Percentiles rank a stretch among this genome's conserved stretches.
These are phyloP conservation scores for Xylaria arbuscula DNA, from an alignment of 2,329 filamentous ascomycete species.

Conservation along the genomic window DNA sequence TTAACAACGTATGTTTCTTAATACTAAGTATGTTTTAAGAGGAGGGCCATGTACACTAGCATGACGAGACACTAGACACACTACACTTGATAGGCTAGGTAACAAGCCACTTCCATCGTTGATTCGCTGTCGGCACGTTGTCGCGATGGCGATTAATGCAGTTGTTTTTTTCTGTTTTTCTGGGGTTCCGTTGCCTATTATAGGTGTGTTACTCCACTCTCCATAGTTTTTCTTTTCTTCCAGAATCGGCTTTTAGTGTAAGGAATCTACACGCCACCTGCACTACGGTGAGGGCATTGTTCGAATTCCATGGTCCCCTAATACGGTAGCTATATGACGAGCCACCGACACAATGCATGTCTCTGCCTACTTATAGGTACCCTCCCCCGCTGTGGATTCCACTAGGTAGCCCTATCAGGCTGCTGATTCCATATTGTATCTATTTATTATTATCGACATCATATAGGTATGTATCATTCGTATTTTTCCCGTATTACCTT, in stretches of 20 bases:
- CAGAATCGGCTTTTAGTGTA: not conserved
- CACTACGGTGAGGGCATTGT: not conserved
- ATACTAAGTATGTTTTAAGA: too few relatives aligned
- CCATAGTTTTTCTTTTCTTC: not conserved
- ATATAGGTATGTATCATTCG: not conserved
- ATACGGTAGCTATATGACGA: not conserved
- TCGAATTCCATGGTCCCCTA: not conserved
- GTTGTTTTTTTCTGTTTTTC: conserved; percentile 17
- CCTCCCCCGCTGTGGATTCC: not conserved
- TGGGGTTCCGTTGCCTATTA: conserved; percentile 6
- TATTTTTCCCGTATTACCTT: conserved; percentile 6
- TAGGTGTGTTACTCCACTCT: not conserved
- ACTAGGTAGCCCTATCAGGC: not conserved
- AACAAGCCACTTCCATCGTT: conserved; percentile 12
- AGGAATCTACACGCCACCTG: too few relatives aligned
- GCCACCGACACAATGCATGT: not conserved
- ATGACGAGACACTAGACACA: too few relatives aligned
- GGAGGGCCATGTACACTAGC: too few relatives aligned
- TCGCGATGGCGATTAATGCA: conserved; percentile 17
- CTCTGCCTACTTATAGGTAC: not conserved
- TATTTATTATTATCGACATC: not conserved
- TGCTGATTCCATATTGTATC: not conserved
- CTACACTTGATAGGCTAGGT: not conserved
- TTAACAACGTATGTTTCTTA: too few relatives aligned
- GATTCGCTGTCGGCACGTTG: conserved; percentile 17